These are phyloP conservation scores for Scheffersomyces ergatensis DNA, from an alignment of 805 yeast genomes.

Conservation along the genomic window DNA sequence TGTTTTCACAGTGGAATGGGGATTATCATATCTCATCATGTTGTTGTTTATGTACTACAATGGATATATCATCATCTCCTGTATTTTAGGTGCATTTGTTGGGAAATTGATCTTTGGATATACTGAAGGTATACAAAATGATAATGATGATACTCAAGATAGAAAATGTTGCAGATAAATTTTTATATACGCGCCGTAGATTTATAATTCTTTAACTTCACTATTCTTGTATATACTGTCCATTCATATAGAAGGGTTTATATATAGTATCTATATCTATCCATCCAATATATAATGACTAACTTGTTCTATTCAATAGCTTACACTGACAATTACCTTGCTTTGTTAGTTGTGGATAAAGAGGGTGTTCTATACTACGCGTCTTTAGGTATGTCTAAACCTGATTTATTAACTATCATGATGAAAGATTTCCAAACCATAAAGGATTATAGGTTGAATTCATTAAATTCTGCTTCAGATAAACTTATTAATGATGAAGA, in stretches of 20 bases:
- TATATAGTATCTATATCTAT: no score
- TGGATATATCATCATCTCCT: slow-evolving; percentile 63
- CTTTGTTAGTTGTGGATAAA: slow-evolving; percentile 14
- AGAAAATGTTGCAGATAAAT: slow-evolving; percentile 21
- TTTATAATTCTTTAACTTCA: no score
- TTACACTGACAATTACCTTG: slow-evolving; percentile 4
- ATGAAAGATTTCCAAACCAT: slow-evolving; percentile 10
- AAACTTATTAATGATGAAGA: not conserved
- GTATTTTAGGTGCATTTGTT: slow-evolving; percentile 59
- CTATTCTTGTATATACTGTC: not conserved
- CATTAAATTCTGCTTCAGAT: slow-evolving; percentile 4
- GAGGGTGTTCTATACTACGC: slow-evolving; percentile 17
- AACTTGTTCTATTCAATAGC: slow-evolving; percentile 12
- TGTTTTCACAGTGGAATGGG: slow-evolving; percentile 60
- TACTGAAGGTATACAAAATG: slow-evolving; percentile 33
- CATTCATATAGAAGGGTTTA: not conserved
- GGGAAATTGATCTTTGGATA: slow-evolving; percentile 55
- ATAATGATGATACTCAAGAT: slow-evolving; percentile 12
- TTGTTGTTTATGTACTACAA: slow-evolving; percentile 74
- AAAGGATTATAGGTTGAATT: slow-evolving; percentile 5
- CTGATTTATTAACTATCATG: slow-evolving; percentile 6
- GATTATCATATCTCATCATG: slow-evolving; percentile 64
- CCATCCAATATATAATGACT: not conserved
- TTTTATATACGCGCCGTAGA: no score
- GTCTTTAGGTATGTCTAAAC: slow-evolving; percentile 13